Conservation (phyloP, 1,139 yeast species). For the Hemisphaericaspora subhashii region DNA sequence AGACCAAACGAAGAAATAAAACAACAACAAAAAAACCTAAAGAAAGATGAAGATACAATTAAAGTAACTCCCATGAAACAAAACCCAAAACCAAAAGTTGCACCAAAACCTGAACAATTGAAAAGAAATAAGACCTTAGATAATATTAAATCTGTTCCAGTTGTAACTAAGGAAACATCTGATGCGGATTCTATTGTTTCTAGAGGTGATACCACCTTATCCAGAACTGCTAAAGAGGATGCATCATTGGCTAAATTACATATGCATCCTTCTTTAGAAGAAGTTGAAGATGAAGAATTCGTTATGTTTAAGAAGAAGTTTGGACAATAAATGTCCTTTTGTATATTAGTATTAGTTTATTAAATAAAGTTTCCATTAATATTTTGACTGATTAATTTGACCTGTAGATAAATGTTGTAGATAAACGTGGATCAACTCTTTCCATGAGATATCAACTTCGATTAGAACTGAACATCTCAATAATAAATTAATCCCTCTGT, state of each 20-base stretch:
- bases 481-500: too few relatives aligned
- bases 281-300: constrained; percentile 48
- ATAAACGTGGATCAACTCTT: too few relatives aligned
- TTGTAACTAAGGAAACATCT: constrained; percentile 9
- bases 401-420: too few relatives aligned
- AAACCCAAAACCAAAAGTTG: constrained; percentile 9
- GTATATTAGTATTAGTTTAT: neutral
- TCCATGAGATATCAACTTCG: too few relatives aligned
- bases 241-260: constrained; percentile 19
- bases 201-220: constrained; percentile 18
- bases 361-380: neutral
- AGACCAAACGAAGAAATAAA: too few relatives aligned
- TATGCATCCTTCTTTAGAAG: constrained; percentile 37
- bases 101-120: constrained; percentile 10
- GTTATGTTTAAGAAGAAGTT: constrained; percentile 42
- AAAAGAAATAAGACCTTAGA: constrained; percentile 2
- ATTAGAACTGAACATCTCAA: too few relatives aligned
- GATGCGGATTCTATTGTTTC: constrained; percentile 26
- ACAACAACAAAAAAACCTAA: neutral
- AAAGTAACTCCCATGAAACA: constrained; percentile 1
- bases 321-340: constrained; percentile 21
- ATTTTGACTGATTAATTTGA: constrained; percentile 1
- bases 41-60: neutral
- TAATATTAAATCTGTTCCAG: constrained; percentile 1
- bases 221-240: constrained; percentile 9